A percentile compares a stretch with the other conserved stretches of the same genome.
These are phyloP conservation scores for Astrothelium macrocarpum DNA, from an alignment of 495 filamentous ascomycete species.

Conservation along the genomic window DNA sequence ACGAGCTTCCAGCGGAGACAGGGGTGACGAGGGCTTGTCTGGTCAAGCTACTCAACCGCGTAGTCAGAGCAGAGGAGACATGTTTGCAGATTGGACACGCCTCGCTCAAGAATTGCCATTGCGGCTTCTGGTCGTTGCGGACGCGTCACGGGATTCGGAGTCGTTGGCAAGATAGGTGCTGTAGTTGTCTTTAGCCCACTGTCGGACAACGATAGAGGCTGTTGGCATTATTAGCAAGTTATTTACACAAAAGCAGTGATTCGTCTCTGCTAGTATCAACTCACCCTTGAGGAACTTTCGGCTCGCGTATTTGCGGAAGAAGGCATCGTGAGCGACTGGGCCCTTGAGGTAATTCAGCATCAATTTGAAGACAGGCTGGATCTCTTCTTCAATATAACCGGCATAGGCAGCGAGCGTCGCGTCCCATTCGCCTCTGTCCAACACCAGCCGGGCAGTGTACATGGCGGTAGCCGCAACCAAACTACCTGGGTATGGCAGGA, in stretches of 20 bases:
- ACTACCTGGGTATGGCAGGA: slow-evolving; percentile 78
- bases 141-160: not conserved
- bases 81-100: not conserved
- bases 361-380: slow-evolving; percentile 79
- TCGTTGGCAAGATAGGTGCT: slow-evolving; percentile 9
- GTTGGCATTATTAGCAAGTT: slow-evolving; percentile 19
- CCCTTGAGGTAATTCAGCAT: slow-evolving; percentile 92
- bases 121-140: not conserved
- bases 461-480: slow-evolving; percentile 86
- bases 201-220: slow-evolving; percentile 86
- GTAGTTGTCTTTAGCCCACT: slow-evolving; percentile 72
- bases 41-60: not conserved
- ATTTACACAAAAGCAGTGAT: not conserved
- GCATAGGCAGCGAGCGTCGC: slow-evolving; percentile 84
- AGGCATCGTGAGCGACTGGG: slow-evolving; percentile 86
- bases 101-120: not conserved
- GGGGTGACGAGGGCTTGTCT: not conserved
- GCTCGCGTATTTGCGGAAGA: slow-evolving; percentile 99
- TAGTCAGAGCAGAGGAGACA: not conserved
- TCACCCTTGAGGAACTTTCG: slow-evolving; percentile 93
- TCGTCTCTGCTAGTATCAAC: slow-evolving; percentile 32
- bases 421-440: slow-evolving; percentile 87
- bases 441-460: slow-evolving; percentile 84
- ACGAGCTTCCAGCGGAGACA: not conserved
- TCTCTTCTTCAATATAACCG: slow-evolving; percentile 85